Evolutionary conservation across 164 flowering plant species (phyloP).

Genomic region (Malania oleifera): DNA sequence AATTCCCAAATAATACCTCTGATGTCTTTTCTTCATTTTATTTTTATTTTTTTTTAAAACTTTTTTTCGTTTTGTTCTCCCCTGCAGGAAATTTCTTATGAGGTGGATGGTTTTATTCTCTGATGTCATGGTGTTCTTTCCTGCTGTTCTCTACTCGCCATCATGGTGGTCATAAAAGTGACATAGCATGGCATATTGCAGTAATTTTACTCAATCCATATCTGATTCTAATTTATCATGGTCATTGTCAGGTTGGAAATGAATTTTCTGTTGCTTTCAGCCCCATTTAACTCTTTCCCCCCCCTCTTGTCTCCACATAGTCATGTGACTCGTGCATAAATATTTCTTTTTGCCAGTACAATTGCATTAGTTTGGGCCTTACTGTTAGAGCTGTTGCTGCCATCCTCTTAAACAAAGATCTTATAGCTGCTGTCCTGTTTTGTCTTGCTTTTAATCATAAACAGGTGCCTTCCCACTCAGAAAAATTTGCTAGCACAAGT

Average conservation of each 20-base stretch:
- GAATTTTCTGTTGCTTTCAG: background rate
- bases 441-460: slow-evolving; percentile 89
- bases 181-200: slow-evolving; percentile 66
- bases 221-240: slow-evolving; percentile 84
- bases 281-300: background rate
- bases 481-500: no score
- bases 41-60: no score
- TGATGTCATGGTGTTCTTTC: slow-evolving; percentile 73
- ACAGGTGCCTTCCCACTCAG: slow-evolving; percentile 50
- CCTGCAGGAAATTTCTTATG: slow-evolving; percentile 84
- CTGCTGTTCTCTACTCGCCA: slow-evolving; percentile 49
- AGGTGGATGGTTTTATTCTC: slow-evolving; percentile 88
- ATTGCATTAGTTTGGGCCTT: slow-evolving; percentile 94
- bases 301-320: slow-evolving; percentile 1
- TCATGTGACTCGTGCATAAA: no score
- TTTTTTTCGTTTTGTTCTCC: background rate
- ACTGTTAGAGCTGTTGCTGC: slow-evolving; percentile 87
- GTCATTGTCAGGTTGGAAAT: slow-evolving; percentile 89
- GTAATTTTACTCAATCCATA: slow-evolving; percentile 75
- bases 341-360: no score
- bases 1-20: no score
- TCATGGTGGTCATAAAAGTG: slow-evolving; percentile 21
- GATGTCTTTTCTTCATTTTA: no score
- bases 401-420: slow-evolving; percentile 54
- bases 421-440: slow-evolving; percentile 57